These are phyloP conservation scores for Pyrrhoderma noxium DNA, from an alignment of 1,284 basidiomycete genomes.

Conservation along the genomic window DNA sequence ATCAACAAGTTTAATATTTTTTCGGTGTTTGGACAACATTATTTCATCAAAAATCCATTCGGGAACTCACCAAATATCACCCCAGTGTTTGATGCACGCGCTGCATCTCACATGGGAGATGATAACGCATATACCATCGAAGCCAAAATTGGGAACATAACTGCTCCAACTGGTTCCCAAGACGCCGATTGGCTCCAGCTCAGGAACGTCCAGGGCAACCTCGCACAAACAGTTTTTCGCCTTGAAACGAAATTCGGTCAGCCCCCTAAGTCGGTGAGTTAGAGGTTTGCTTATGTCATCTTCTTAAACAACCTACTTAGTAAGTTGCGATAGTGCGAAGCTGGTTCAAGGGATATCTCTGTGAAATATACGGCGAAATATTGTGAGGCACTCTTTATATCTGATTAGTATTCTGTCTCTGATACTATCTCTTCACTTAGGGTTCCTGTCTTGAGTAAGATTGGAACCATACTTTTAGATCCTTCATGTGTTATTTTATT, in stretches of 20 bases:
- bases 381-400: no score
- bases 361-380: slow-evolving; percentile 49
- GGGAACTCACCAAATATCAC: slow-evolving; percentile 38
- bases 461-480: no score
- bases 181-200: slow-evolving; percentile 57
- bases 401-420: no score
- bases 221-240: slow-evolving; percentile 48
- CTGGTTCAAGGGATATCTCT: slow-evolving; percentile 32
- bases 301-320: not conserved
- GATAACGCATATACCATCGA: slow-evolving; percentile 42
- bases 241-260: slow-evolving; percentile 54
- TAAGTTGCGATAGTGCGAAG: slow-evolving; percentile 30
- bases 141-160: slow-evolving; percentile 34
- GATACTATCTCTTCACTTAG: no score
- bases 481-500: no score
- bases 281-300: slow-evolving; percentile 2
- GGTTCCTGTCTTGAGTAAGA: no score
- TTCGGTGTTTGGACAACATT: slow-evolving; percentile 46
- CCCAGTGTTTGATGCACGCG: slow-evolving; percentile 56
- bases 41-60: slow-evolving; percentile 43
- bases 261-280: slow-evolving; percentile 45
- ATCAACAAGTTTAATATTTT: slow-evolving; percentile 28
- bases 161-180: slow-evolving; percentile 37
- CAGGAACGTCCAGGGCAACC: slow-evolving; percentile 36
- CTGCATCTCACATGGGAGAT: slow-evolving; percentile 32